phyloP scores from a whole-genome alignment of 73 alveolate genomes.

The Halteria grandinella region DNA sequence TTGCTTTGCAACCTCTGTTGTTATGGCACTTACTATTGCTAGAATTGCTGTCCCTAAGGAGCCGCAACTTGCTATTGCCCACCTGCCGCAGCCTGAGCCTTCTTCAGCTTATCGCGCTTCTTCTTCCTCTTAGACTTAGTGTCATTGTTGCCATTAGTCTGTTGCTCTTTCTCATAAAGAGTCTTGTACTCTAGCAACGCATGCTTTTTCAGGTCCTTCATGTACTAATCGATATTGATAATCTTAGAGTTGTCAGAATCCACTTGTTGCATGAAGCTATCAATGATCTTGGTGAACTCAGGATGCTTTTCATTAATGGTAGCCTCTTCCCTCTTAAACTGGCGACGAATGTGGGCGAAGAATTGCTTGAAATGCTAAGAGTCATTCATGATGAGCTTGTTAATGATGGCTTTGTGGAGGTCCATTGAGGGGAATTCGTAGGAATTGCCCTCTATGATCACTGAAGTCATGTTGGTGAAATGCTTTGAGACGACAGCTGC shows the following conservation, averaged over 20 bases:
- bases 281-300: not conserved
- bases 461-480: constrained; percentile 48
- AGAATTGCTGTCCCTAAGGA: not conserved
- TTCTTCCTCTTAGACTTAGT: constrained; percentile 47
- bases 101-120: constrained; percentile 15
- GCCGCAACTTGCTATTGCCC: not conserved
- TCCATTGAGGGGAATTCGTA: constrained; percentile 45
- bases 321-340: constrained; percentile 41
- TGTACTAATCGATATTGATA: constrained; percentile 32
- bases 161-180: constrained; percentile 20
- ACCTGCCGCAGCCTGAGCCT: constrained; percentile 10
- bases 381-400: constrained; percentile 40
- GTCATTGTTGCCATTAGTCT: constrained; percentile 9
- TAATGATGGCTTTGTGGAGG: constrained; percentile 43
- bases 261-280: constrained; percentile 23
- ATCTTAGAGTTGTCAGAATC: constrained; percentile 27
- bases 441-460: constrained; percentile 47
- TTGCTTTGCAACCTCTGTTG: not conserved
- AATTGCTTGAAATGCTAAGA: constrained; percentile 21
- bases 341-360: constrained; percentile 21
- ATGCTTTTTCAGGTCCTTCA: constrained; percentile 35
- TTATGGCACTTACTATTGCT: not conserved
- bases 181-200: constrained; percentile 29
- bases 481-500: constrained; percentile 35
- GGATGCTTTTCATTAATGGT: constrained; percentile 16